Base-by-base conservation (phyloP, 2,329 filamentous ascomycete species). In the Penicillium janthinellum region DNA sequence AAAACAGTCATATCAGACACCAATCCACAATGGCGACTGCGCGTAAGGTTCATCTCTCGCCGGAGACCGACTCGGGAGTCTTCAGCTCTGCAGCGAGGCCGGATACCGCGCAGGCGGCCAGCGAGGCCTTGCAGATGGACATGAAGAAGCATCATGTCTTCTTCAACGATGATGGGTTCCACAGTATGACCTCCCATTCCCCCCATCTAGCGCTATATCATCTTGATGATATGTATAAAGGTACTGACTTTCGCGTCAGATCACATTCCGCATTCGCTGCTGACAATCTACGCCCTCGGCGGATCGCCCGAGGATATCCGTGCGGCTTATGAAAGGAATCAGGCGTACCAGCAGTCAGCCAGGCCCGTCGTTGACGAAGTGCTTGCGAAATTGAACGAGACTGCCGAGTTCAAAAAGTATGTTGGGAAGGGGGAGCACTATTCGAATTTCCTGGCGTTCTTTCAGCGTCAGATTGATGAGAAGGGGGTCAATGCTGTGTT, bases 251-350 rank as follows among this genome's bases (percentile, higher is more conserved):
- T 25, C 5, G 5, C 28, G 5, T 3, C 14, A 79, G 78, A 96
- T 73, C 92, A 96, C 70, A 91, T 95, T 61, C 83, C 83, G 3
- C 92, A 96, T 67, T 88, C 92, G 38, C 77, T 96, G 5, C 83
- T 96, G 11, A 87, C 88, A 15, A 79, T 95, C 34, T 96, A 89
- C 73, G 89, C 90, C 37, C 86, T 95, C 1, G 88, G 89, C 0
- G 91, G 90, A 7, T 77, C 83, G 0, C 73, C 87, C 0, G 72
- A 81, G 0, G 73, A 84, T 17, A 81, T 97, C 3, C 81, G 88
- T 66, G 76, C 77, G 11, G 87, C 83, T 15, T 96, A 90, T 71
- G 80, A 87, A 45, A 72, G 77, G 47, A 92, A 94, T 73, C 77
- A 76, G 4, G 70, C 71, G 4, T 93, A 94, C 70, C 92, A 96